Evolutionary conservation across 2,329 filamentous ascomycete species (phyloP), one percentile per base, ranked within the genome.

Genomic region (Trichophyton mentagrophytes): DNA sequence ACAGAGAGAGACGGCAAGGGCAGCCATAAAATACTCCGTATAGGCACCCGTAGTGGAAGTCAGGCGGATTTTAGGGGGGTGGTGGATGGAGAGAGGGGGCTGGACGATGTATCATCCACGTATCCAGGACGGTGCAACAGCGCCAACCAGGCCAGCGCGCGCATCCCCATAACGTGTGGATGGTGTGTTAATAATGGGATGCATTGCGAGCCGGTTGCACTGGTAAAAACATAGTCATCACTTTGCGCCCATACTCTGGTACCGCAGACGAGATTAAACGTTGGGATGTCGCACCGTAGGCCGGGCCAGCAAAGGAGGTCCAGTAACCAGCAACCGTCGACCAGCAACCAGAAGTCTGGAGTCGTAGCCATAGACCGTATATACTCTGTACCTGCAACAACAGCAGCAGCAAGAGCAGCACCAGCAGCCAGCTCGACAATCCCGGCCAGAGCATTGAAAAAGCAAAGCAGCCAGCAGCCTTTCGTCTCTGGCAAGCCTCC

Each of bases 131-230:
- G 51, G 51, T 55, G 51, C 51, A 55, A 55, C 51, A 55, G 27
- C 51, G 51, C 51, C 51, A 55, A 55, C 51, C 51, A 55, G 51
- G 51, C 51, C 51, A 55, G 25, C 51, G 17, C 51, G 27, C 51
- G 33, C n/a, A 20, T 33, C 25, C 46, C 25, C 46, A 27, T 27
- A 55, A 36, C 51, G 51, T 33, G 51, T 36, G 30, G 40, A 55
- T 51, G 46, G 46, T 27, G 20, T 22, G 25, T 27, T 42, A 30
- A 13, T 13, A 11, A 13, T 38, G 33, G 33, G 9, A 13, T 38
- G 33, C 33, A 38, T 38, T 9, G 33, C 11, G 46, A 55, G 17
- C 36, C n/a, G 51, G 33, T 55, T 36, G 51, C 51, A 55, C 51
- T 27, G 46, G 51, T 9, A 33, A 27, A 27, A 30, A 30, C 6